Conservation (phyloP, 2,329 filamentous ascomycete species). For the Stagonosporopsis vannaccii region DNA sequence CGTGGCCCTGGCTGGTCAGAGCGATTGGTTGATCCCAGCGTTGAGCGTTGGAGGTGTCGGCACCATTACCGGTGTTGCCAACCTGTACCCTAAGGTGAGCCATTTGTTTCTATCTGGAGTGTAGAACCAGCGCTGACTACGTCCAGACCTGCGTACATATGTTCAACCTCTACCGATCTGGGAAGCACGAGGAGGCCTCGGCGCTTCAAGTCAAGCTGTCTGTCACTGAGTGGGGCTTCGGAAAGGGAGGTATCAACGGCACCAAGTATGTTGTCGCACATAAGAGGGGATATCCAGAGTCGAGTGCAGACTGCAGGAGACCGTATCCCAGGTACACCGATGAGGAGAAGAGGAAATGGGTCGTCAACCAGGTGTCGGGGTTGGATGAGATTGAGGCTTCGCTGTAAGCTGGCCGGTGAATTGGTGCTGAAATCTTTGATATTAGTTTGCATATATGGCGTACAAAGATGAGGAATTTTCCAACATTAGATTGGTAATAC, state of each 20-base stretch:
- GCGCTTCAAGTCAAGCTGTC: slow-evolving; percentile 60
- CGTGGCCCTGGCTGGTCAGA: slow-evolving; percentile 52
- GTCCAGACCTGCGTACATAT: slow-evolving; percentile 51
- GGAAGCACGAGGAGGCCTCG: slow-evolving; percentile 58
- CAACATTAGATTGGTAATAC: background rate
- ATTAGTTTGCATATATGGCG: background rate
- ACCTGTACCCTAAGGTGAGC: slow-evolving; percentile 63
- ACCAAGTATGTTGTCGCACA: slow-evolving; percentile 67
- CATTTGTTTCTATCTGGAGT: background rate
- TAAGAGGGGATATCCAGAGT: slow-evolving; percentile 59
- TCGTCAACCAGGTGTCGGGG: slow-evolving; percentile 46
- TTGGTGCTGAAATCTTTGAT: background rate
- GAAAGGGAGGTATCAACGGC: slow-evolving; percentile 66
- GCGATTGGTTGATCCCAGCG: slow-evolving; percentile 61
- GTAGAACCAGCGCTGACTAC: slow-evolving; percentile 8
- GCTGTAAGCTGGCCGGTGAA: slow-evolving; percentile 11
- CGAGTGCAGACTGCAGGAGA: slow-evolving; percentile 60
- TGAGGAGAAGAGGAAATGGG: slow-evolving; percentile 57
- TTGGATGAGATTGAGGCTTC: slow-evolving; percentile 43
- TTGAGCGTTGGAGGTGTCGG: slow-evolving; percentile 66
- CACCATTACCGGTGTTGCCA: slow-evolving; percentile 69
- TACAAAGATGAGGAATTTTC: background rate
- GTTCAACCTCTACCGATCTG: slow-evolving; percentile 58
- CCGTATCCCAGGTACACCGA: slow-evolving; percentile 62
- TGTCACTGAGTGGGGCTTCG: slow-evolving; percentile 64